phyloP scores from a whole-genome alignment of 352 stramenopile species.

The Phytophthora boehmeriae region DNA sequence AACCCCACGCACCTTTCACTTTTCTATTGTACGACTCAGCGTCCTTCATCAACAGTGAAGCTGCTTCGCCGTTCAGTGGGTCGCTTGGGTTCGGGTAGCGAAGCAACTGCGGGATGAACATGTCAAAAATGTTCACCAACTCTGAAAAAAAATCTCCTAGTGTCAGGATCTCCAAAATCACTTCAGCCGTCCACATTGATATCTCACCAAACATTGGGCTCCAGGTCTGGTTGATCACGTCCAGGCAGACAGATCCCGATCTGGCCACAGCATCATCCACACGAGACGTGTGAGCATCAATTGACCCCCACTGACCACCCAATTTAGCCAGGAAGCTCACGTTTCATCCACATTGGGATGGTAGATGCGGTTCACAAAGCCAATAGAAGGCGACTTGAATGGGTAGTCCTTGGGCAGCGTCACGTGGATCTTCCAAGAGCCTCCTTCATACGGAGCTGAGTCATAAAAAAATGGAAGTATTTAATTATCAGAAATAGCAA shows the following conservation, averaged over 20 bases:
- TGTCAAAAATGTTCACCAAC: slow-evolving; percentile 93
- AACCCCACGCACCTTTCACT: slow-evolving; percentile 71
- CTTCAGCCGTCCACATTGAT: not conserved
- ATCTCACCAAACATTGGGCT: slow-evolving; percentile 92
- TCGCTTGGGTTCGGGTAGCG: slow-evolving; percentile 93
- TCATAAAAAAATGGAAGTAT: slow-evolving; percentile 12
- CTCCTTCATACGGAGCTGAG: slow-evolving; percentile 90
- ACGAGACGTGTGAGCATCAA: slow-evolving; percentile 1
- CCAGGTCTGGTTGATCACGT: slow-evolving; percentile 96
- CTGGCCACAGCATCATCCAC: slow-evolving; percentile 32
- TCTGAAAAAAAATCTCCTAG: slow-evolving; percentile 53
- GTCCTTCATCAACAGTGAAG: slow-evolving; percentile 90
- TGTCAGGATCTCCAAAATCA: not conserved
- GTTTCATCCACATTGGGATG: slow-evolving; percentile 95
- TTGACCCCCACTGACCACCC: not conserved
- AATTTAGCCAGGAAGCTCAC: slow-evolving; percentile 34
- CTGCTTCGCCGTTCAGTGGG: slow-evolving; percentile 91
- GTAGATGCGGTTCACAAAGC: slow-evolving; percentile 94
- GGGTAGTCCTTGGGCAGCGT: slow-evolving; percentile 92
- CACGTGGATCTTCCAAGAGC: slow-evolving; percentile 94
- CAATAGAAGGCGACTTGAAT: slow-evolving; percentile 94
- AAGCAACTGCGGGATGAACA: slow-evolving; percentile 94
- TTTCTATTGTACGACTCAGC: slow-evolving; percentile 87
- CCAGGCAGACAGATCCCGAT: slow-evolving; percentile 92
- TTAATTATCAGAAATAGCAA: slow-evolving; percentile 12